A percentile compares a stretch with the other conserved stretches of the same genome.
phyloP scores from a whole-genome alignment of 257 asterid species.

The Petrea volubilis region DNA sequence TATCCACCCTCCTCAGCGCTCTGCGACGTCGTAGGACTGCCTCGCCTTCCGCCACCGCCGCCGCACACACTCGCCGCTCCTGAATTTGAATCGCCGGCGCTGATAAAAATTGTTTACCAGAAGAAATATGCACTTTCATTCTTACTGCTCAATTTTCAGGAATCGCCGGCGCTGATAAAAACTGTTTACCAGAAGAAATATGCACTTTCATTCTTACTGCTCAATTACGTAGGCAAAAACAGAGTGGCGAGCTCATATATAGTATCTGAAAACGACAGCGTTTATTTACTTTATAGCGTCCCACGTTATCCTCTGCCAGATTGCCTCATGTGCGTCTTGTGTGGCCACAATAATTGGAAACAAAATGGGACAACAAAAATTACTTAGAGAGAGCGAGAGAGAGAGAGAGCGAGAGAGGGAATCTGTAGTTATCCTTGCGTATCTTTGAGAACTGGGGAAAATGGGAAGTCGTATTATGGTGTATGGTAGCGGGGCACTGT shows the following conservation, averaged over 20 bases:
- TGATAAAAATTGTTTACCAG: conserved; percentile 17
- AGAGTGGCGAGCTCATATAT: conserved; percentile 9
- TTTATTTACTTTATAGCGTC: background rate
- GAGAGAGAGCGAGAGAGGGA: background rate
- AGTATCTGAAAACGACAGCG: conserved; percentile 28
- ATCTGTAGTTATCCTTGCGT: background rate
- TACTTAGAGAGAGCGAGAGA: background rate
- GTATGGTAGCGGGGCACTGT: conserved; percentile 22
- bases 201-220: conserved; percentile 17
- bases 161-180: conserved; percentile 22
- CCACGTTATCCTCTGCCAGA: conserved; percentile 14
- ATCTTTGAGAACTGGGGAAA: conserved; percentile 1
- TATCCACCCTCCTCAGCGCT: conserved; percentile 53
- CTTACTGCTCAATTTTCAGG: too few species aligned
- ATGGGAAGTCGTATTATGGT: conserved; percentile 32
- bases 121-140: conserved; percentile 21
- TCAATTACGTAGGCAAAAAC: background rate
- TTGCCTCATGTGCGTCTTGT: background rate
- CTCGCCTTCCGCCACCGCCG: conserved; percentile 31
- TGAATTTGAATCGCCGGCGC: conserved; percentile 21
- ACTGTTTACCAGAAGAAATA: conserved; percentile 15
- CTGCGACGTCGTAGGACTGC: conserved; percentile 44
- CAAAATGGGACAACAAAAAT: background rate
- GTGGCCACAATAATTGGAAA: conserved; percentile 26
- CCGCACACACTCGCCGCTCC: conserved; percentile 21